Evolutionary conservation across 257 asterid genomes (phyloP).

Genomic region (Echium plantagineum): DNA sequence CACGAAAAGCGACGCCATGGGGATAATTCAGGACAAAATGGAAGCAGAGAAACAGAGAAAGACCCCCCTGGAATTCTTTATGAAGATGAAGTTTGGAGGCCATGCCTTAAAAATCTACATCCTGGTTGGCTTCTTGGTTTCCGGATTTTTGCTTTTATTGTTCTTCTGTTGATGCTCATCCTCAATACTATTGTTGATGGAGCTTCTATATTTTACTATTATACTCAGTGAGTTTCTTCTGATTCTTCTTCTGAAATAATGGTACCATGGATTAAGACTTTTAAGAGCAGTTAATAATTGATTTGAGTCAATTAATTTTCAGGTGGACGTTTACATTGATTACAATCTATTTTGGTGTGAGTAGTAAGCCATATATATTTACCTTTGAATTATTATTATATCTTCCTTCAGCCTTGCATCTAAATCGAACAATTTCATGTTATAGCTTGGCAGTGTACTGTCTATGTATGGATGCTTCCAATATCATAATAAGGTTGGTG

Average conservation of each 20-base stretch:
- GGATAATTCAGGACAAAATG: conserved; percentile 8
- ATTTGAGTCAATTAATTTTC: conserved; percentile 8
- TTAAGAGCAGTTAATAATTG: background rate
- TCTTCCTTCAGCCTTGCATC: background rate
- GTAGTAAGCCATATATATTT: conserved; percentile 5
- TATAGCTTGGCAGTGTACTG: conserved; percentile 76
- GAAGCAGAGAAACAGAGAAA: conserved; percentile 15
- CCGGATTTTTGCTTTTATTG: conserved; percentile 55
- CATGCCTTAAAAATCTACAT: conserved; percentile 62
- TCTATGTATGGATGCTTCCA: conserved; percentile 61
- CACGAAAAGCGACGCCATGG: conserved; percentile 33
- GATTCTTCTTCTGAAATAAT: background rate
- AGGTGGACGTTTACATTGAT: conserved; percentile 90
- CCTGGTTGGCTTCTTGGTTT: conserved; percentile 77
- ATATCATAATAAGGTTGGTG: conserved; percentile 22
- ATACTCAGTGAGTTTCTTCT: conserved; percentile 64
- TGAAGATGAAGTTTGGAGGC: conserved; percentile 85
- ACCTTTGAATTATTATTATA: background rate
- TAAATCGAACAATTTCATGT: background rate
- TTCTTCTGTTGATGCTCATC: conserved; percentile 65
- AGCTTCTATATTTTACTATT: conserved; percentile 56
- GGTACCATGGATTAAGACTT: background rate
- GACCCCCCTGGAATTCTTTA: conserved; percentile 40
- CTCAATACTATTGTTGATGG: conserved; percentile 67
- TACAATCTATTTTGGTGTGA: conserved; percentile 80